Conservation (phyloP, 2,329 filamentous ascomycete species). For the Xylariaceae sp. region DNA sequence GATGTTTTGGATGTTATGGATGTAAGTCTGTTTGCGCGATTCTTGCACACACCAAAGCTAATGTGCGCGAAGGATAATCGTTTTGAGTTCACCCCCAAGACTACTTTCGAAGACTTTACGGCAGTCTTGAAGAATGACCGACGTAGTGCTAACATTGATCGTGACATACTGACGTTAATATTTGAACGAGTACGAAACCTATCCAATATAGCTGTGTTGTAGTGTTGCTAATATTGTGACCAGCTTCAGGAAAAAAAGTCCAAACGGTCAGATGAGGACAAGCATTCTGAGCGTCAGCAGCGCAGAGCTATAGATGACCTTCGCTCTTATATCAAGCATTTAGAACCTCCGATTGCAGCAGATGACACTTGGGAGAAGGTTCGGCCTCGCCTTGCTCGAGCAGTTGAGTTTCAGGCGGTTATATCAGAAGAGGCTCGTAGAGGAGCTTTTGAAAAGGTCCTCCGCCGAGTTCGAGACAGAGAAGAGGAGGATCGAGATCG, state of each 20-base stretch:
- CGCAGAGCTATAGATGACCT: constrained; percentile 84
- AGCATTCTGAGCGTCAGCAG: constrained; percentile 82
- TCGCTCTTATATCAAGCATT: constrained; percentile 83
- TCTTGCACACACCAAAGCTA: background rate
- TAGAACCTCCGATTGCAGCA: constrained; percentile 80
- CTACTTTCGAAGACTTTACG: constrained; percentile 87
- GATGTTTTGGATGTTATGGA: constrained; percentile 87
- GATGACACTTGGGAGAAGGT: constrained; percentile 90
- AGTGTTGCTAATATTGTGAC: constrained; percentile 32
- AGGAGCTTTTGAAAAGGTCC: constrained; percentile 87
- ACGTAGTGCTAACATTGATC: constrained; percentile 85
- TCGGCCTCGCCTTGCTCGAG: constrained; percentile 76
- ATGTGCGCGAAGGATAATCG: constrained; percentile 73
- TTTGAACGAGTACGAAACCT: constrained; percentile 71
- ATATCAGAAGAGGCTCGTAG: constrained; percentile 82
- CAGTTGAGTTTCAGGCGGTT: constrained; percentile 83
- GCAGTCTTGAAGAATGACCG: constrained; percentile 82
- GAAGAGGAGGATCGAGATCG: constrained; percentile 81
- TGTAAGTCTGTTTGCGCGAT: constrained; percentile 60
- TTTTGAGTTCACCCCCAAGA: constrained; percentile 87
- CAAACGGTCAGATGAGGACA: constrained; percentile 77
- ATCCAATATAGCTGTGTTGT: background rate
- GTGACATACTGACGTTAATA: constrained; percentile 78
- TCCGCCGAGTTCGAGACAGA: constrained; percentile 89
- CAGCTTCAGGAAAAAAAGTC: constrained; percentile 85